Base-by-base conservation (phyloP, 2,329 filamentous ascomycete species). In the Claviceps maximensis region DNA sequence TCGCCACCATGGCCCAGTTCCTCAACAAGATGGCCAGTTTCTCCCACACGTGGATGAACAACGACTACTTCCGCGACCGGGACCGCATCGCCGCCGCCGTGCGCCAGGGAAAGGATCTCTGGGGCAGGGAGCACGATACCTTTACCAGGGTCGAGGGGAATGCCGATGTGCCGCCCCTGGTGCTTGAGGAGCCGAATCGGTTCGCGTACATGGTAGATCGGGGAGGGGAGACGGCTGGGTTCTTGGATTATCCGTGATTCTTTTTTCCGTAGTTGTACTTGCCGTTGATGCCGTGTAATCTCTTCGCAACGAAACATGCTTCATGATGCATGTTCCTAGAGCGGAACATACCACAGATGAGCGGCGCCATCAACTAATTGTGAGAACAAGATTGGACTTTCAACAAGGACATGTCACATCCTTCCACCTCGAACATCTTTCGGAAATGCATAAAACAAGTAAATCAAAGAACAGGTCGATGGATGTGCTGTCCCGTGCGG, bases 21-120 rank as follows among this genome's bases (percentile, higher is more conserved):
- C 65, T 77, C 47, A 73, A 71, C 57, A 82, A 82, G 63, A 72
- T 82, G 67, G 67, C 70, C 10, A 74, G 72, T 53, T 81, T 80
- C 62, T 79, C 76, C 19, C 79, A 82, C 60, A 64, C 63, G 9
- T 73, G 68, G 63, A 73, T 75, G 67, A 80, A 82, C 57, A 68
- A 68, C 19, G 67, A 72, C 10, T 60, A 67, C 54, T 80, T 72
- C 56, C 70, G 71, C 49, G 68, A 80, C 54, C 65, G 62, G 45
- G 64, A 69, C 41, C 69, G 70, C 44, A 79, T 82, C 45, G 72
- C 75, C 19, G 67, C 72, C 13, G 67, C 72, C 1, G 73, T 83
- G 33, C 66, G 78, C 27, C 64, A 69, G 17, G 79, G 80, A 0
- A 62, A 67, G 54, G 79, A 83, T 56, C 60, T 82, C 5, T 82